Percentiles rank a stretch among this genome's conserved stretches.
Evolutionary conservation across 148 eudicot species (phyloP).

Genomic region (Chenopodium quinoa): DNA sequence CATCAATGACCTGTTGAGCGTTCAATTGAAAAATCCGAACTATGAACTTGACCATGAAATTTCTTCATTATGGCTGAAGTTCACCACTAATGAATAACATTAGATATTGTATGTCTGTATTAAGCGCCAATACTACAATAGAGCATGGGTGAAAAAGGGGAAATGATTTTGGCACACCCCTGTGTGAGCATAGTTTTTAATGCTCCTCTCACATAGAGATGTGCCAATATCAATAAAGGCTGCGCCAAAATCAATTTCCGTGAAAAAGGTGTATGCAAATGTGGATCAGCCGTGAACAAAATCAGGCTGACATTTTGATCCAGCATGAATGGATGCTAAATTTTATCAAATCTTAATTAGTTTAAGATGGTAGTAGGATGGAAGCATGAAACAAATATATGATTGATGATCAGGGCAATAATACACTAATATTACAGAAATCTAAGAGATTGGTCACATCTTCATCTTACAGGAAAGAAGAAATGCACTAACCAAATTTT

Average conservation of each 20-base stretch:
- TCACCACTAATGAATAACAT: too few species aligned
- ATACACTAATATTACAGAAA: slow-evolving; percentile 21
- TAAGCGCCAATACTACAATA: neutral
- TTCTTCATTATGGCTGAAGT: too few species aligned
- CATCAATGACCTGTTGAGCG: too few species aligned
- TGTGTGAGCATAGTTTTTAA: too few species aligned
- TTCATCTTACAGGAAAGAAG: slow-evolving; percentile 12
- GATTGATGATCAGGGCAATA: neutral
- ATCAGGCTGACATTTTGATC: neutral
- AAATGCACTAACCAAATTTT: slow-evolving; percentile 17
- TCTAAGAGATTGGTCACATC: neutral
- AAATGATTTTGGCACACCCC: too few species aligned
- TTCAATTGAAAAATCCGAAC: too few species aligned
- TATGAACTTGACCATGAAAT: too few species aligned
- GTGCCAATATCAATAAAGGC: too few species aligned
- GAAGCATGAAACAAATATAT: slow-evolving; percentile 3
- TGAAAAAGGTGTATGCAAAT: neutral
- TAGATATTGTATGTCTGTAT: too few species aligned
- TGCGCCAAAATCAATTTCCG: too few species aligned
- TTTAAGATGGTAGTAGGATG: slow-evolving; percentile 4
- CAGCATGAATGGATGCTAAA: neutral
- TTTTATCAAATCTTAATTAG: neutral
- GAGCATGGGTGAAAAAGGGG: neutral
- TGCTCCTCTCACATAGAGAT: too few species aligned
- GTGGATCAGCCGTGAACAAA: neutral